A percentile compares a stretch with the other conserved stretches of the same genome.
Conservation (phyloP, 345 rosid species). For the Corymbia maculata region DNA sequence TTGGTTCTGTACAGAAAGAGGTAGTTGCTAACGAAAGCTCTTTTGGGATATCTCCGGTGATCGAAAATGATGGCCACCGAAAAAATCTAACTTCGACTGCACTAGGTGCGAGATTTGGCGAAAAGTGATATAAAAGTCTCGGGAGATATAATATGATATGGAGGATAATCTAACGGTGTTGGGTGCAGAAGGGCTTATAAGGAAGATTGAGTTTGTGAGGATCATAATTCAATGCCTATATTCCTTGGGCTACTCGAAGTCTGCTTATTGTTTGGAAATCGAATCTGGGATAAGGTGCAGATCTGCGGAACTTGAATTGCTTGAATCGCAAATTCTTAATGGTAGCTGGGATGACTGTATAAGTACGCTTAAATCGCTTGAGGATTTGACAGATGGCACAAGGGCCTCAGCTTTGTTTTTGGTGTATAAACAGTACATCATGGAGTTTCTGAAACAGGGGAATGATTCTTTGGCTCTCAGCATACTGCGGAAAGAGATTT, state of each 20-base stretch:
- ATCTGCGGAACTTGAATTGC: constrained; percentile 31
- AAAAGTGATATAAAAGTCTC: neutral
- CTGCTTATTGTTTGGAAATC: constrained; percentile 56
- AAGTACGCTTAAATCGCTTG: constrained; percentile 21
- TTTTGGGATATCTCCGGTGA: neutral
- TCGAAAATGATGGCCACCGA: neutral
- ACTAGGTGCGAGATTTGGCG: neutral
- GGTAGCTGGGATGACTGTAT: constrained; percentile 72
- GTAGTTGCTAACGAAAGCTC: neutral
- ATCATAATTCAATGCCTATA: constrained; percentile 62
- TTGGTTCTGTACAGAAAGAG: neutral
- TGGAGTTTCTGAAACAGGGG: constrained; percentile 54
- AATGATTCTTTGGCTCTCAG: constrained; percentile 46
- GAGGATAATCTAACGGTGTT: constrained; percentile 29
- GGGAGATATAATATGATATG: constrained; percentile 12
- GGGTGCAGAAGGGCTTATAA: constrained; percentile 58
- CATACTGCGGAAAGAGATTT: constrained; percentile 48
- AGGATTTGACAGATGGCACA: constrained; percentile 30
- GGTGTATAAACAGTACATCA: constrained; percentile 53
- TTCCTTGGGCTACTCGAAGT: constrained; percentile 58
- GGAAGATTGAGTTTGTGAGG: constrained; percentile 54
- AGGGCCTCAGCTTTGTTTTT: constrained; percentile 50
- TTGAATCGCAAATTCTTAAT: constrained; percentile 46
- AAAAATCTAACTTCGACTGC: neutral
- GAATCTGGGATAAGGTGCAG: constrained; percentile 54